Evolutionary conservation across 352 stramenopile genomes (phyloP).

Genomic region (Hyaloperonospora arabidopsidis): DNA sequence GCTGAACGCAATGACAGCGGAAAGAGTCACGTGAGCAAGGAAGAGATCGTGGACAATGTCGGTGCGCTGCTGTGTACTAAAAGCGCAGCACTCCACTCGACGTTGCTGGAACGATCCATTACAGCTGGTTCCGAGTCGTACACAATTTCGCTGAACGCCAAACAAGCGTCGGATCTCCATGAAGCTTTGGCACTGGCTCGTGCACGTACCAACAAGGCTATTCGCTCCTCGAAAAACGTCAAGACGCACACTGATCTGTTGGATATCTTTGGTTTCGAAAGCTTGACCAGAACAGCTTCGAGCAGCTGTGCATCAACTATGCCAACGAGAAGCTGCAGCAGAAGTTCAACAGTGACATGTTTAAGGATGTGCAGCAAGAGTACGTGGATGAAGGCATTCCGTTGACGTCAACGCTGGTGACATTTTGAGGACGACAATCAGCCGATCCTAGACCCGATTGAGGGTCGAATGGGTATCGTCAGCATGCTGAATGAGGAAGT

Average conservation of each 20-base stretch:
- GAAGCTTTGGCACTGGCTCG: constrained; percentile 94
- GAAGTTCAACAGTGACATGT: constrained; percentile 89
- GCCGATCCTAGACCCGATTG: constrained; percentile 85
- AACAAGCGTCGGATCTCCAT: constrained; percentile 85
- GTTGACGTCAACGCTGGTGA: constrained; percentile 69
- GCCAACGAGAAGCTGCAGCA: constrained; percentile 88
- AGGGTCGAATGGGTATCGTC: constrained; percentile 85
- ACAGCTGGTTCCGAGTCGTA: constrained; percentile 90
- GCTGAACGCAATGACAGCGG: constrained; percentile 36
- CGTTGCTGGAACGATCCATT: constrained; percentile 87
- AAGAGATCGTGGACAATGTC: constrained; percentile 49
- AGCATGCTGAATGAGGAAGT: constrained; percentile 94
- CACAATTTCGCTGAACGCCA: constrained; percentile 84
- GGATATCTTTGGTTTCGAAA: constrained; percentile 96
- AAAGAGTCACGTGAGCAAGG: constrained; percentile 48
- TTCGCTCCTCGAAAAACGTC: constrained; percentile 67
- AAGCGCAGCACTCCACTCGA: constrained; percentile 71
- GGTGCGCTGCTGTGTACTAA: constrained; percentile 53
- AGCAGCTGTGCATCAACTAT: constrained; percentile 91
- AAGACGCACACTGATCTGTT: constrained; percentile 86
- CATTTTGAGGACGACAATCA: constrained; percentile 91
- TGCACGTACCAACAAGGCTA: constrained; percentile 81
- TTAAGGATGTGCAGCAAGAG: constrained; percentile 92
- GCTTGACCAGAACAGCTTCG: constrained; percentile 79
- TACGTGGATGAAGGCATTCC: constrained; percentile 91